phyloP scores from a whole-genome alignment of 805 yeast species.

The Ogataea trehaloabstinens region DNA sequence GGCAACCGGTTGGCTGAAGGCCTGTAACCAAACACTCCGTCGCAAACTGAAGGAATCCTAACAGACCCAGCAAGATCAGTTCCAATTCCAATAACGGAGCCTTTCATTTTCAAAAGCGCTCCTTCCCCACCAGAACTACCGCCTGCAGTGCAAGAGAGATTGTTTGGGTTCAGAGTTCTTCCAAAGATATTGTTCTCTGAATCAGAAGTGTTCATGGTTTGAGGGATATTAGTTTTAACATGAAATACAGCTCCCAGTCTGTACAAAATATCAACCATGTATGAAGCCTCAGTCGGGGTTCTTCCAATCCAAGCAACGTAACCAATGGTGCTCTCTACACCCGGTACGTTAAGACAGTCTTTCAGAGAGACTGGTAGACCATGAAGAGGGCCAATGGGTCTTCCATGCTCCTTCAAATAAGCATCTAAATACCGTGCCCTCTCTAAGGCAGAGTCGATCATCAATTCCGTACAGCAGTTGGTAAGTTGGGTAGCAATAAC shows the following conservation, averaged over 20 bases:
- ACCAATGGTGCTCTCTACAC: no score
- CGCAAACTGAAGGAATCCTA: constrained; percentile 50
- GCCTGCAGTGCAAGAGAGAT: constrained; percentile 51
- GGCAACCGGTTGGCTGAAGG: background rate
- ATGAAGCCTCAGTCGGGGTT: no score
- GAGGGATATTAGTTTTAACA: constrained; percentile 51
- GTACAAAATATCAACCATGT: constrained; percentile 19
- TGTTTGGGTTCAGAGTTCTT: constrained; percentile 46
- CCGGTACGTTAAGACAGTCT: no score
- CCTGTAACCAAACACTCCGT: background rate
- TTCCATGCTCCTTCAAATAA: no score
- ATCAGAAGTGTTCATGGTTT: constrained; percentile 56
- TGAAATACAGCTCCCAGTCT: constrained; percentile 37
- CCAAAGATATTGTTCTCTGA: constrained; percentile 51
- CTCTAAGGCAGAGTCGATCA: constrained; percentile 20
- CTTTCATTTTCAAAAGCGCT: constrained; percentile 50
- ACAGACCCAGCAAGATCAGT: constrained; percentile 64
- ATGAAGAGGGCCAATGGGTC: no score
- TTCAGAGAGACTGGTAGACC: no score
- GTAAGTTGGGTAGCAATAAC: constrained; percentile 25
- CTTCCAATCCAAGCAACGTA: no score
- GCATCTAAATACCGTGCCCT: no score
- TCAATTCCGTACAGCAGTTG: constrained; percentile 23
- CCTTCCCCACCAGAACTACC: constrained; percentile 67
- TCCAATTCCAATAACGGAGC: constrained; percentile 56